Base-by-base conservation (phyloP, 148 eudicot genomes). In the Arbutus unedo region DNA sequence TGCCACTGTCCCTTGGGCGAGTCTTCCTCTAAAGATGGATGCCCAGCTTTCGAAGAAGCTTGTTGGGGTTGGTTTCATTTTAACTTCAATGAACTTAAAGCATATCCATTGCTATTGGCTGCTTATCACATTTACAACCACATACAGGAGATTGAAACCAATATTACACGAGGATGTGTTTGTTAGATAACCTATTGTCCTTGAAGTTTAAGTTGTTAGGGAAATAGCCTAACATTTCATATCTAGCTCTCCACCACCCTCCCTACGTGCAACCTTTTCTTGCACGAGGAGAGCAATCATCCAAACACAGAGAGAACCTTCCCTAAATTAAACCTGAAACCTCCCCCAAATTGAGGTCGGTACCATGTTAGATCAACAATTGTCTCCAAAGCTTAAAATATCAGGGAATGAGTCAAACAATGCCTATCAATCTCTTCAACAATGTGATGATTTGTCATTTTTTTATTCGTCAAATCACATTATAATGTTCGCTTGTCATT, bases 11-110 rank as follows among this genome's bases (percentile, higher is more conserved):
- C 41, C 56, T 72, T 45, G 51, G 53, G 76, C 23, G 38, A 47
- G 78, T 74, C 78, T 74, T 49, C 16, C 25, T 47, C 5, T 72
- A 44, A 38, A 71, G 75, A 71, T 16, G 77, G 77, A 74, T 44
- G 49, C n/a, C 21, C 53, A 5, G 41, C 51, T 74, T 16, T 74
- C 41, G 21, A 74, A 38, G 78, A 74, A 74, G 78, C 78, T 70
- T 74, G 25, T 51, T 49, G 56, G 77, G 38, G 56, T 48, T 48
- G 78, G 78, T 50, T 15, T 74, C 4, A 3, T 45, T 48, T 74
- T 23, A 51, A 9, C n/a, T 74, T 41, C 56, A 48, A 21, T 74
- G 78, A 51, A 74, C 43, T 74, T 23, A 3, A n/a, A 74, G 56
- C 57, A 50, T 74, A 74, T 10, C 8, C 48, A 9, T 74, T 25